Conservation (phyloP, 2,329 filamentous ascomycete species). For the Epichloe hybrida region DNA sequence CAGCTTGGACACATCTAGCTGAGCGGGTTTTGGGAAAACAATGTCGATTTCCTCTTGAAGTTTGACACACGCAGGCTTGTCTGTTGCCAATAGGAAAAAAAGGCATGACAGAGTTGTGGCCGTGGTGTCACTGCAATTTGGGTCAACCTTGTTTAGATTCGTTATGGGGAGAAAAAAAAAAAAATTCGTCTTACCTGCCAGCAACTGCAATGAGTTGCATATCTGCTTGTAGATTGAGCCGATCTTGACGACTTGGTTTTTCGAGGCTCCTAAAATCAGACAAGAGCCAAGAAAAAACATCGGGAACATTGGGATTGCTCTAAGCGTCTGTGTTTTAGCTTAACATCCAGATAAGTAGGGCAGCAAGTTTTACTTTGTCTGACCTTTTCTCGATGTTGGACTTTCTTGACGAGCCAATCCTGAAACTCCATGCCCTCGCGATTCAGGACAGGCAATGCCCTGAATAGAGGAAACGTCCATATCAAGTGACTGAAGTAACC, state of each 20-base stretch:
- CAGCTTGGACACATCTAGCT: slow-evolving; percentile 9
- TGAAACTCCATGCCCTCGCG: slow-evolving; percentile 9
- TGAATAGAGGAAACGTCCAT: slow-evolving; percentile 9
- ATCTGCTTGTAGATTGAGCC: slow-evolving; percentile 15
- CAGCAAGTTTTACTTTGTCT: background rate
- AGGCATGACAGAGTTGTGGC: slow-evolving; percentile 19
- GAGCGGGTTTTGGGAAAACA: slow-evolving; percentile 2
- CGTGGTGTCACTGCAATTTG: slow-evolving; percentile 22
- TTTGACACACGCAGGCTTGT: slow-evolving; percentile 7
- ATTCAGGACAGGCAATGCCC: slow-evolving; percentile 11
- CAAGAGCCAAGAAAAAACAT: slow-evolving; percentile 22
- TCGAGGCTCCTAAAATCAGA: slow-evolving; percentile 11
- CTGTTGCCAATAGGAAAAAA: slow-evolving; percentile 21
- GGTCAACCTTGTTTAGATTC: background rate
- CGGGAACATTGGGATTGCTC: slow-evolving; percentile 10
- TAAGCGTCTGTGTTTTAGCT: background rate
- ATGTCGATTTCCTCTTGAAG: slow-evolving; percentile 24
- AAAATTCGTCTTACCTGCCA: slow-evolving; percentile 13
- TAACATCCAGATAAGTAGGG: background rate
- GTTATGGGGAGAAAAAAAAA: background rate
- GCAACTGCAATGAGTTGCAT: slow-evolving; percentile 18
- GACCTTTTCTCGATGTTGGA: background rate
- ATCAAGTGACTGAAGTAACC: slow-evolving; percentile 13
- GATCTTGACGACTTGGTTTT: slow-evolving; percentile 10
- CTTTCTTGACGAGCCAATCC: slow-evolving; percentile 6